phyloP scores from a whole-genome alignment of 805 yeast species.

The Cyberlindnera subsufficiens region DNA sequence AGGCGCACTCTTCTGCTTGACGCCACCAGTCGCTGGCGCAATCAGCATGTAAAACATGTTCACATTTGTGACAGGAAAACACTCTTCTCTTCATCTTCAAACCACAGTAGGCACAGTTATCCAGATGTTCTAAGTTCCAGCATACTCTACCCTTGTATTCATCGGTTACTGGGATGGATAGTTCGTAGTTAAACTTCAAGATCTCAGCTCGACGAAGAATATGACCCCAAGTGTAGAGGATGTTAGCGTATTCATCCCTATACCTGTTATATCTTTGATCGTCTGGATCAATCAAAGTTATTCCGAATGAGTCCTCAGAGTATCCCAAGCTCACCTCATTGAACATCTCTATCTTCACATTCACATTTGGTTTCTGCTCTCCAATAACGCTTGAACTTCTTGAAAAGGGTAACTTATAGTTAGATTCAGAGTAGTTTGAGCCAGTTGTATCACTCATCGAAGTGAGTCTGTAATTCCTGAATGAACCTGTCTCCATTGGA shows the following conservation, averaged over 20 bases:
- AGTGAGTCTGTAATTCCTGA: slow-evolving; percentile 9
- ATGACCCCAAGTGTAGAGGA: slow-evolving; percentile 78
- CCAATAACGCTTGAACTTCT: slow-evolving; percentile 22
- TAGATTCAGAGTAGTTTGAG: slow-evolving; percentile 20
- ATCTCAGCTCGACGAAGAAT: slow-evolving; percentile 76
- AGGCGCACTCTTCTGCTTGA: slow-evolving; percentile 54
- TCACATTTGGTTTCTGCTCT: slow-evolving; percentile 5
- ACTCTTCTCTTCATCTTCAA: slow-evolving; percentile 53
- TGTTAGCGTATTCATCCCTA: slow-evolving; percentile 72
- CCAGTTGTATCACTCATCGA: slow-evolving; percentile 16
- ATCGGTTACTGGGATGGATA: slow-evolving; percentile 22
- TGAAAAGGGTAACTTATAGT: slow-evolving; percentile 18
- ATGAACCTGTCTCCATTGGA: slow-evolving; percentile 1
- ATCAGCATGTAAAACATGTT: slow-evolving; percentile 69
- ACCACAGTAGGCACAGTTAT: slow-evolving; percentile 62
- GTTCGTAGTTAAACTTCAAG: slow-evolving; percentile 55
- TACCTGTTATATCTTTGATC: slow-evolving; percentile 25
- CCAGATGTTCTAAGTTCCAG: slow-evolving; percentile 23
- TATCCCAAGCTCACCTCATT: slow-evolving; percentile 30
- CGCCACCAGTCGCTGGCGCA: slow-evolving; percentile 86
- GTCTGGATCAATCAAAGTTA: slow-evolving; percentile 29
- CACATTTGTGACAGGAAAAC: slow-evolving; percentile 67
- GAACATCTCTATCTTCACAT: slow-evolving; percentile 40
- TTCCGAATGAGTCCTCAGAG: slow-evolving; percentile 30
- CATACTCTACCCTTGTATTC: slow-evolving; percentile 28